Evolutionary conservation across 352 stramenopile species (phyloP), one percentile per base, ranked within the genome.

Genomic region (Phytopythium sindhum): DNA sequence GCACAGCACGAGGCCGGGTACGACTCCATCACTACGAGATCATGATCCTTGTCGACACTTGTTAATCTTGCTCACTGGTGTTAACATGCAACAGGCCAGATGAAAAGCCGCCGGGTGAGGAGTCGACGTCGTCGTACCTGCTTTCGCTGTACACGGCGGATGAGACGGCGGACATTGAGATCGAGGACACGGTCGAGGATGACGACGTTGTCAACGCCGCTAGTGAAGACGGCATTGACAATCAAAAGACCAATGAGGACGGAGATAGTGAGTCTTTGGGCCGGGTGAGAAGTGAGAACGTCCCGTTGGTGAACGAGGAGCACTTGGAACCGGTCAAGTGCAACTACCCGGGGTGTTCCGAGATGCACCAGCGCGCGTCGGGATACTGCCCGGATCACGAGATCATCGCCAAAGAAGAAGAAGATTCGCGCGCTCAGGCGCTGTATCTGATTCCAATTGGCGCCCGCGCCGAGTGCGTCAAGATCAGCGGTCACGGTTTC

Each of bases 101-200:
- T 51, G 63, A 74, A 21, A 63, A 69, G 31, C 33, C 65, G 35
- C 37, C 68, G 14, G 47, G 70, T 4, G 69, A 66, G 23, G 68
- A 72, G 57, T 77, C 78, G 35, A 79, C 72, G 63, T 90, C 82
- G 37, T 89, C 81, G 24, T 88, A 91, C 53, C 71, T 93, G 50
- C 65, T 93, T 51, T 86, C 83, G 64, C 61, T 91, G 24, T 93
- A 93, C 67, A 87, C 85, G 1, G 79, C 82, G 7, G 85, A 93
- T 47, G 85, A 91, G 72, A 93, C 85, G 1, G 83, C 81, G 0
- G 85, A 91, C 55, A 89, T 93, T 65, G 85, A 89, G 62, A 90
- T 93, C 55, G 82, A 91, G 59, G 78, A 90, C 52, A 19, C 17
- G 9, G 52, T 26, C 17, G 52, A 29, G 15, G 52, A 58, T 2